Conservation (phyloP, 176 grass and related monocot genomes). For the Rhipidocladum racemiflorum region DNA sequence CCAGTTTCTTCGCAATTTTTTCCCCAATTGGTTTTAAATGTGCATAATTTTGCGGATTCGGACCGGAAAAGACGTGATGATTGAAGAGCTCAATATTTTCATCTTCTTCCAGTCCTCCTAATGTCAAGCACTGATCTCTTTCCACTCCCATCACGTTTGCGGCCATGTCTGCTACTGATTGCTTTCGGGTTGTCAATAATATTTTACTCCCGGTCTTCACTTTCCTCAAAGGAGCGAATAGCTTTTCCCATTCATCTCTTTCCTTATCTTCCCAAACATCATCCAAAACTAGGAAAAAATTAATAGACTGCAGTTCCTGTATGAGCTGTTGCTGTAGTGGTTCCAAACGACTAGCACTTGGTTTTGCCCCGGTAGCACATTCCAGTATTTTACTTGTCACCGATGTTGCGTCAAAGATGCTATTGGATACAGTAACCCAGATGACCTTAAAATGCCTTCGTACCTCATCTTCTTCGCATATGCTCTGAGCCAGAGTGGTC, state of each 20-base stretch:
- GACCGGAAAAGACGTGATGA: too few species aligned
- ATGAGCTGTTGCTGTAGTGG: conserved; percentile 22
- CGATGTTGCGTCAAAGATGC: not conserved
- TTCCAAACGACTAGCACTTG: not conserved
- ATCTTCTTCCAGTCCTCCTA: too few species aligned
- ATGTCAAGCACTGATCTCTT: too few species aligned
- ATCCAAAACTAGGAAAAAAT: conserved; percentile 46
- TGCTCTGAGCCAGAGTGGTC: not conserved
- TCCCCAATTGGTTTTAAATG: conserved; percentile 26
- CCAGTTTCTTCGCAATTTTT: conserved; percentile 30
- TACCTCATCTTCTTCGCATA: not conserved
- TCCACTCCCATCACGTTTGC: not conserved
- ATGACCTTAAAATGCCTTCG: not conserved
- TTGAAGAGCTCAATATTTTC: conserved; percentile 15
- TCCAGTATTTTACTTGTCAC: not conserved
- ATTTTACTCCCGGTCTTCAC: too few species aligned
- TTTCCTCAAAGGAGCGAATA: too few species aligned
- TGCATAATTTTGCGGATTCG: conserved; percentile 10
- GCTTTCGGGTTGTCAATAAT: too few species aligned
- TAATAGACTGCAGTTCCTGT: not conserved
- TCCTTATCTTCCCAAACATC: conserved; percentile 44
- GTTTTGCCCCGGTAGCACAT: not conserved
- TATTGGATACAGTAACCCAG: not conserved
- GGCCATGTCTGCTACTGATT: not conserved
- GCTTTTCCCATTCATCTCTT: too few species aligned